Base-by-base conservation (phyloP, 2,329 filamentous ascomycete species). In the Microdochium bolleyi region DNA sequence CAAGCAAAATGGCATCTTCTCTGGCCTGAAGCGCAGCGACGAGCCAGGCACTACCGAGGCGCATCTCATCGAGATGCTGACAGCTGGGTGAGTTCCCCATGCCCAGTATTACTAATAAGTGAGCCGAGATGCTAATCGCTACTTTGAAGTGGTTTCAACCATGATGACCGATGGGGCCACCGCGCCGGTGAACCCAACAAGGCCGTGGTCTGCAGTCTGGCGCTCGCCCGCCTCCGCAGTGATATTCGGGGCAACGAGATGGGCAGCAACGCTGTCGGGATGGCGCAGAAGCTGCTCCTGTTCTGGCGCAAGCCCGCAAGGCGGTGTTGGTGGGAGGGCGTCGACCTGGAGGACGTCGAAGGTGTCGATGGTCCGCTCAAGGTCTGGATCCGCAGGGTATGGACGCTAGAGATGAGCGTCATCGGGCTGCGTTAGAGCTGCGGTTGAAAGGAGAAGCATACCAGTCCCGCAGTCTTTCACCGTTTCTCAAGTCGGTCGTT, bases 21-120 rank as follows among this genome's bases (percentile, higher is more conserved):
- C 92, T 3, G 94, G 94, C 0, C 74, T 99, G 49, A 88, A 94
- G 70, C 90, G 92, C 67, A 97, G 92, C 63, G 92, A 99, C 61
- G 94, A 99, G 71, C 86, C 89, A 19, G 94, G 94, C 21, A 96
- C 92, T 19, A 99, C 94, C 0, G 94, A 99, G 71, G 94, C 96
- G 61, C 94, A 99, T 75, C 78, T 99, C 38, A 99, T 99, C 64
- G 94, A 99, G 75, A 99, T 99, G 94, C 73, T 99, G 71, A 99
- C 94, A 52, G 94, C 94, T 66, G 94, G 92, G 92, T 97, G 78
- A 73, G 87, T 75, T 25, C 46, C 27, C 22, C 21, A 51, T 53
- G 9, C 16, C 24, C 41, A 53, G 9, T 48, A 21, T 49, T 24
- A 41, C 46, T 50, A 14, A 32, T 48, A 48, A 11, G 50, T 50